Evolutionary conservation across 331 rosid genomes (phyloP).

Genomic region (Cydonia oblonga): DNA sequence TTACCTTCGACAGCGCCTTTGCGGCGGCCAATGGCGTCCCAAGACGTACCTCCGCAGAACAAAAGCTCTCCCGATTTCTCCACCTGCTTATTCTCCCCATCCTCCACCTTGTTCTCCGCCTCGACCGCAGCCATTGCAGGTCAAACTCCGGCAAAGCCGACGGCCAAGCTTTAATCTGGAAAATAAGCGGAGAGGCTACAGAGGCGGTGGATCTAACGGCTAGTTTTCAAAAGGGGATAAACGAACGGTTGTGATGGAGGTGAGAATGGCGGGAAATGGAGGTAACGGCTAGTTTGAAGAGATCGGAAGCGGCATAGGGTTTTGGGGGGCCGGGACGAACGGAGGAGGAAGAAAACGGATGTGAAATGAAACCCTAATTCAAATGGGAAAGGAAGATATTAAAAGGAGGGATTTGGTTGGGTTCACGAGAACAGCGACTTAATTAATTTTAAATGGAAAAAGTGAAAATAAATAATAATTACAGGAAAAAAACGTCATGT

Average conservation of each 20-base stretch:
- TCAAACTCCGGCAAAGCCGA: conserved; percentile 36
- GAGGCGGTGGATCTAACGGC: conserved; percentile 57
- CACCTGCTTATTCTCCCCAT: not conserved
- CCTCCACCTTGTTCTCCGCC: conserved; percentile 48
- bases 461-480: not conserved
- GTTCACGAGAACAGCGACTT: conserved; percentile 37
- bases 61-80: conserved; percentile 70
- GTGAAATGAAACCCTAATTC: conserved; percentile 69
- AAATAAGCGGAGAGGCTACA: not conserved
- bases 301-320: conserved; percentile 36
- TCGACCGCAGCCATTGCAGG: conserved; percentile 71
- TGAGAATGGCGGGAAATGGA: conserved; percentile 59
- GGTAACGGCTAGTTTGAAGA: conserved; percentile 38
- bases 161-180: conserved; percentile 14
- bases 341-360: conserved; percentile 17
- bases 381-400: conserved; percentile 11
- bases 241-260: conserved; percentile 14
- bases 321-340: conserved; percentile 6
- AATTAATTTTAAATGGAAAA: conserved; percentile 2
- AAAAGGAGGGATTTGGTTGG: conserved; percentile 18
- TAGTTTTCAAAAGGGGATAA: conserved; percentile 28
- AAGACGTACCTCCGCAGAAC: conserved; percentile 84
- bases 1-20: conserved; percentile 66
- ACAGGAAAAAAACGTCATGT: not conserved
- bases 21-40: conserved; percentile 76